Evolutionary conservation across 2,329 filamentous ascomycete species (phyloP).

Genomic region (Chaetomiaceae sp.): DNA sequence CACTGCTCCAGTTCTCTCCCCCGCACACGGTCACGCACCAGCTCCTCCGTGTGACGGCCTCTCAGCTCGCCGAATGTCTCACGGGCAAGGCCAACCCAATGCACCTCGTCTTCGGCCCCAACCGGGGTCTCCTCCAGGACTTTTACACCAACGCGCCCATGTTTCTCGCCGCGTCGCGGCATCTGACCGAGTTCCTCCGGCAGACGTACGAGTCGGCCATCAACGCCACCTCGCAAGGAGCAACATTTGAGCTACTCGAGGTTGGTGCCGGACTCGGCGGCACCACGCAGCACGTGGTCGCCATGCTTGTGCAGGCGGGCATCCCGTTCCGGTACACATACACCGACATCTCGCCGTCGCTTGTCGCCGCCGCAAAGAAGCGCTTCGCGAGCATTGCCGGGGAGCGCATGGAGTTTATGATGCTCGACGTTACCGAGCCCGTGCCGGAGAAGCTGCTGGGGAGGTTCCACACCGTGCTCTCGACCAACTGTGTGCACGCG

Average conservation of each 20-base stretch:
- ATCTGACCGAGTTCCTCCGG: no score
- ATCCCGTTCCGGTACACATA: background rate
- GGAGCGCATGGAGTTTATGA: slow-evolving; percentile 30
- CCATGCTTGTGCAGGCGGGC: background rate
- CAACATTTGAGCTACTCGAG: slow-evolving; percentile 1
- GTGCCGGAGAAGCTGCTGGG: slow-evolving; percentile 24
- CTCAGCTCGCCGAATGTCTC: no score
- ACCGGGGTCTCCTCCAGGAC: no score
- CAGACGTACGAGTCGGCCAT: no score
- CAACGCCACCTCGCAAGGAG: no score
- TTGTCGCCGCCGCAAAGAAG: slow-evolving; percentile 31
- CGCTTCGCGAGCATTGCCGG: slow-evolving; percentile 25
- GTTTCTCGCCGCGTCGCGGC: no score
- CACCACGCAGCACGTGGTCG: background rate
- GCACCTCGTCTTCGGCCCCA: no score
- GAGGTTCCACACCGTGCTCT: slow-evolving; percentile 1
- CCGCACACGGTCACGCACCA: no score
- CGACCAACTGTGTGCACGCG: background rate
- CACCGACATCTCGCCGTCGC: slow-evolving; percentile 32
- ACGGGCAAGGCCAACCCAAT: no score
- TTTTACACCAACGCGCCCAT: no score
- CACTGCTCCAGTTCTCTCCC: no score
- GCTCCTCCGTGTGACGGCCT: no score
- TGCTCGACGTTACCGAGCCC: slow-evolving; percentile 31
- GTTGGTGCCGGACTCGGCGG: background rate